Evolutionary conservation across 495 filamentous ascomycete genomes (phyloP).

Genomic region (Penicillium ochrochloron): DNA sequence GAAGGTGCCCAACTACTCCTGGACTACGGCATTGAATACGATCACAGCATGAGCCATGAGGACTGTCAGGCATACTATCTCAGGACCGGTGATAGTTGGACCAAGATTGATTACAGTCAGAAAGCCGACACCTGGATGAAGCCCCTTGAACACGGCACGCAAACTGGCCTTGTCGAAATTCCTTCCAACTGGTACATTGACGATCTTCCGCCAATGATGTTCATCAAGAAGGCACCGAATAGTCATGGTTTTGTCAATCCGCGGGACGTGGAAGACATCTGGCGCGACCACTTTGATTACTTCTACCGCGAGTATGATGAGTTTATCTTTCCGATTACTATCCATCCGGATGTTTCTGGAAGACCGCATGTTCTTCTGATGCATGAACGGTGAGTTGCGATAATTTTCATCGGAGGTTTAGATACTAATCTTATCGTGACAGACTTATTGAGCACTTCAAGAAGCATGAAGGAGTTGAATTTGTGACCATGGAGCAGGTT

Average conservation of each 20-base stretch:
- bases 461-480: constrained; percentile 72
- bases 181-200: constrained; percentile 72
- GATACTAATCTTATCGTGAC: neutral
- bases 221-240: constrained; percentile 62
- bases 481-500: constrained; percentile 71
- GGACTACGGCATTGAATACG: constrained; percentile 71
- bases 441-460: constrained; percentile 72
- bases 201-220: constrained; percentile 64
- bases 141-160: constrained; percentile 55
- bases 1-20: constrained; percentile 69
- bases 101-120: constrained; percentile 62
- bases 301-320: constrained; percentile 70
- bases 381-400: constrained; percentile 52
- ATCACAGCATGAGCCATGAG: constrained; percentile 69
- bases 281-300: constrained; percentile 69
- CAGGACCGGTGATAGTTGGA: constrained; percentile 62
- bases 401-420: neutral
- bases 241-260: constrained; percentile 64
- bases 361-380: constrained; percentile 68
- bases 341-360: constrained; percentile 70
- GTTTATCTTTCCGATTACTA: constrained; percentile 70
- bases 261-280: constrained; percentile 59
- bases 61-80: constrained; percentile 69
- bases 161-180: constrained; percentile 65
- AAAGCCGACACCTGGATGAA: constrained; percentile 70